Evolutionary conservation across 257 asterid genomes (phyloP).

Genomic region (Solanum etuberosum): DNA sequence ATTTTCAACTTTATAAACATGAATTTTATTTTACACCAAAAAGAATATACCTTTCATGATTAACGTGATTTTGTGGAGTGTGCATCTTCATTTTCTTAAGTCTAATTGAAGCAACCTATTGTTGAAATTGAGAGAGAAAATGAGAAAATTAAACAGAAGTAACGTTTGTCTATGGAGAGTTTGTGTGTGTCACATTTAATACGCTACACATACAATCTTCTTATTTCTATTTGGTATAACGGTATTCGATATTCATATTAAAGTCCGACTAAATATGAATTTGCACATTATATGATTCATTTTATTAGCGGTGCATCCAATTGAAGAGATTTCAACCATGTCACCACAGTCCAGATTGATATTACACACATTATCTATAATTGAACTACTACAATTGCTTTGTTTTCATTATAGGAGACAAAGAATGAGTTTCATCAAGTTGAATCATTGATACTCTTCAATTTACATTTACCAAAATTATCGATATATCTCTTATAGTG

Average conservation of each 20-base stretch:
- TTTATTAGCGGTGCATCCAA: fast-evolving
- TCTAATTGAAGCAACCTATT: neutral
- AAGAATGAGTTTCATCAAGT: neutral
- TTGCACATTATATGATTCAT: neutral
- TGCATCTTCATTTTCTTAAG: neutral
- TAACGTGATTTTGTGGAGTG: neutral
- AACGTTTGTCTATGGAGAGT: neutral
- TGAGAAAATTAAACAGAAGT: neutral
- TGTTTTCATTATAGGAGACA: neutral
- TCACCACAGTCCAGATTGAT: fast-evolving
- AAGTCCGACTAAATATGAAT: neutral
- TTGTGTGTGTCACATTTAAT: neutral
- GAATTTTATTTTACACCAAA: neutral
- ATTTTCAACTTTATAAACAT: neutral
- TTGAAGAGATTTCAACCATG: neutral
- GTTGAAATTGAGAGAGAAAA: neutral
- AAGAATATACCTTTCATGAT: neutral
- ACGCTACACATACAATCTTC: neutral
- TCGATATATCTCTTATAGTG: neutral
- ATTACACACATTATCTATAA: neutral
- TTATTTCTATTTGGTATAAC: neutral
- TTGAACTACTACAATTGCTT: neutral
- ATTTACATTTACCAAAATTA: neutral
- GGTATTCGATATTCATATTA: neutral
- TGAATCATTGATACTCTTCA: neutral